These are phyloP conservation scores for Aeschynomene evenia DNA, from an alignment of 306 rosid species.

Conservation along the genomic window DNA sequence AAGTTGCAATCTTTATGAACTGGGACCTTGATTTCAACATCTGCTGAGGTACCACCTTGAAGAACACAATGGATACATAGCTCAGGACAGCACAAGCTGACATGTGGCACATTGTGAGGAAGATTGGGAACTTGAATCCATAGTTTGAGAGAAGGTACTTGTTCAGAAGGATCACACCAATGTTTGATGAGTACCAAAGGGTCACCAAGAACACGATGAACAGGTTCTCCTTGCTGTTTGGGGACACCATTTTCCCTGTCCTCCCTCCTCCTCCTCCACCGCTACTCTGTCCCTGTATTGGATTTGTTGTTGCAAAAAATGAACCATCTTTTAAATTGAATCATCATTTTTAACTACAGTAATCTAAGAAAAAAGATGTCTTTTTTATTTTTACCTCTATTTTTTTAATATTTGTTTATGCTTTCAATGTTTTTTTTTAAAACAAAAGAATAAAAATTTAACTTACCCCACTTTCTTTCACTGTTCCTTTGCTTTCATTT, in stretches of 20 bases:
- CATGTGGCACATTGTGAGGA: constrained; percentile 99
- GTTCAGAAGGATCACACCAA: constrained; percentile 92
- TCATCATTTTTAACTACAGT: constrained; percentile 14
- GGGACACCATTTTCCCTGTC: constrained; percentile 39
- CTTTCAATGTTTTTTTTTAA: not conserved
- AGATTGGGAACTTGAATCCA: constrained; percentile 92
- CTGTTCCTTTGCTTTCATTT: constrained; percentile 29
- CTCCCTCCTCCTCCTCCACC: constrained; percentile 30
- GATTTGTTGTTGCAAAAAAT: not conserved
- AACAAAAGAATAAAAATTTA: no score
- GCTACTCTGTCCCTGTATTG: not conserved
- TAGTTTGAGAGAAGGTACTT: constrained; percentile 82
- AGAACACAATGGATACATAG: constrained; percentile 75
- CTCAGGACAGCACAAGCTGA: constrained; percentile 91
- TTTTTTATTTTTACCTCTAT: not conserved
- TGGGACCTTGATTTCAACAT: constrained; percentile 79
- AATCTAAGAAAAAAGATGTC: not conserved
- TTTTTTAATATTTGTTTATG: not conserved
- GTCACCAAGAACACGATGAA: constrained; percentile 65
- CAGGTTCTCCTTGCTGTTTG: constrained; percentile 47
- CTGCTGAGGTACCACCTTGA: constrained; percentile 86
- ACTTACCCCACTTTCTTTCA: constrained; percentile 33
- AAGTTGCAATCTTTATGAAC: constrained; percentile 77
- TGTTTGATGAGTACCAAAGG: constrained; percentile 88
- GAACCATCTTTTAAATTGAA: not conserved